A percentile compares a stretch with the other conserved stretches of the same genome.
Conservation (phyloP, 164 flowering plant species). For the Hamamelis virginiana region DNA sequence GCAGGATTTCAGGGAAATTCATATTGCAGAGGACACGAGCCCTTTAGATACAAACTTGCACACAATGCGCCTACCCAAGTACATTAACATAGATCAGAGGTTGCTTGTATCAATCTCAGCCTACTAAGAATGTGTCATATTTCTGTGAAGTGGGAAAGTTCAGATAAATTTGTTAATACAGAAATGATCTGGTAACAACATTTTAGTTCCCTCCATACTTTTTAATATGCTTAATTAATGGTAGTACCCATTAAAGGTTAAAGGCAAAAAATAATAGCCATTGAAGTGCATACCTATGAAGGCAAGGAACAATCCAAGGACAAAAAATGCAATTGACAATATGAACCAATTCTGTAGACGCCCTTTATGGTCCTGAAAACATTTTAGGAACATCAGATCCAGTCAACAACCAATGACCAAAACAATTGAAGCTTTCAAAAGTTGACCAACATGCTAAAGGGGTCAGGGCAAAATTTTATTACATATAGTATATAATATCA, state of each 20-base stretch:
- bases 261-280: not conserved
- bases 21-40: no score
- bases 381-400: not conserved
- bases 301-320: slow-evolving; percentile 43
- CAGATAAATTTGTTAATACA: not conserved
- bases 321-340: slow-evolving; percentile 35
- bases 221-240: not conserved
- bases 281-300: slow-evolving; percentile 41
- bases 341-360: slow-evolving; percentile 48
- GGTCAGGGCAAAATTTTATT: not conserved
- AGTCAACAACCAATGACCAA: not conserved
- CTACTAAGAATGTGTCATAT: no score
- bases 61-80: no score
- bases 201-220: not conserved
- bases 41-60: no score
- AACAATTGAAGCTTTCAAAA: not conserved
- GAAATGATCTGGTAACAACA: not conserved
- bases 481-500: no score
- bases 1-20: no score
- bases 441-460: not conserved
- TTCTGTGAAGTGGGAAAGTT: not conserved
- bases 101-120: no score
- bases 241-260: not conserved
- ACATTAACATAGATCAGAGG: no score
- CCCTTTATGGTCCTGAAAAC: slow-evolving; percentile 53